These are phyloP conservation scores for Mycena belliarum DNA, from an alignment of 768 basidiomycete species.

Conservation along the genomic window DNA sequence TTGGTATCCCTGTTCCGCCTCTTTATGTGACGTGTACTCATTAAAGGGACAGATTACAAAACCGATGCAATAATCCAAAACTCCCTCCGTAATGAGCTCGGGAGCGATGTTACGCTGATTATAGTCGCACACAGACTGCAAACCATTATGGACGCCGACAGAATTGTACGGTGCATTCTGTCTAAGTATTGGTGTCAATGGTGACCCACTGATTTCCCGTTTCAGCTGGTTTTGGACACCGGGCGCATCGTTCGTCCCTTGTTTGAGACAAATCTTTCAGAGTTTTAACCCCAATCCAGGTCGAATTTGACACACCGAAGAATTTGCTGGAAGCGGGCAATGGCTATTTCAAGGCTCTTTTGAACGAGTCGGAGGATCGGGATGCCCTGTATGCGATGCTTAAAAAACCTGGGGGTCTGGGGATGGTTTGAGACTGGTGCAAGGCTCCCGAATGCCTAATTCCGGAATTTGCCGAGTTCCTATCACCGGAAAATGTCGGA, in stretches of 20 bases:
- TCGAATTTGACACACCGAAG: constrained; percentile 57
- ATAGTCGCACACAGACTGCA: constrained; percentile 16
- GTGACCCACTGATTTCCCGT: not conserved
- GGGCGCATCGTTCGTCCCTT: constrained; percentile 13
- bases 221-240: constrained; percentile 16
- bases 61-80: constrained; percentile 46
- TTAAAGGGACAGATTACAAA: constrained; percentile 20
- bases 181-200: not conserved
- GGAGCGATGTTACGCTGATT: constrained; percentile 3
- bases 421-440: no score
- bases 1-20: not conserved
- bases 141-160: constrained; percentile 11
- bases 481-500: no score
- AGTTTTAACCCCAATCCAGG: constrained; percentile 19
- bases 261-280: not conserved
- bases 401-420: not conserved
- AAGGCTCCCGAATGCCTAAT: no score
- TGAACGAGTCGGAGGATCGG: constrained; percentile 59
- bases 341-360: constrained; percentile 51
- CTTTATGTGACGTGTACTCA: not conserved
- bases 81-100: constrained; percentile 28
- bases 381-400: constrained; percentile 47
- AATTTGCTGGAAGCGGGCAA: constrained; percentile 51
- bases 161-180: not conserved
- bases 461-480: no score